These are phyloP conservation scores for Schizochytrium sp. DNA, from an alignment of 108 stramenopile species.

Conservation along the genomic window DNA sequence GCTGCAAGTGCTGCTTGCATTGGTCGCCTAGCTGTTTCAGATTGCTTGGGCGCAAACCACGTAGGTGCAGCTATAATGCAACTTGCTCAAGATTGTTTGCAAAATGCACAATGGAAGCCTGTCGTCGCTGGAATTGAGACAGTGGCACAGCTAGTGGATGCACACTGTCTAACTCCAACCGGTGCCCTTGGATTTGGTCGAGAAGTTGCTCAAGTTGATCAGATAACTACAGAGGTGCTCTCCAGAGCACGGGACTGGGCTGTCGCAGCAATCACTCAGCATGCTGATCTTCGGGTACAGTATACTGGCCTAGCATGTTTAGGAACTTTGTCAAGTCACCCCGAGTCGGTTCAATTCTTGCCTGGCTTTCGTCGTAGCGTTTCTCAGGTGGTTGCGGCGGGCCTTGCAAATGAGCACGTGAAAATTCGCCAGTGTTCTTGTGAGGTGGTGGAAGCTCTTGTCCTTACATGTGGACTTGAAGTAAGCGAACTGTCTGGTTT, in stretches of 20 bases:
- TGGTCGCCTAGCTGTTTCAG: constrained; percentile 2
- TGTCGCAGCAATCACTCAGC: not conserved
- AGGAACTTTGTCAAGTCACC: not conserved
- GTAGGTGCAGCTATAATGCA: not conserved
- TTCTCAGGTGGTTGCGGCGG: not conserved
- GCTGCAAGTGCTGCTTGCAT: not conserved
- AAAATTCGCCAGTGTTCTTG: not conserved
- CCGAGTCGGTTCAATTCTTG: not conserved
- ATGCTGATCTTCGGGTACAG: not conserved
- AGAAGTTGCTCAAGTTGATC: not conserved
- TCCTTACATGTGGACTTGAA: not conserved
- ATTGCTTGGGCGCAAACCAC: not conserved
- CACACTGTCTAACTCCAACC: not conserved
- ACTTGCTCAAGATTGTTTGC: not conserved
- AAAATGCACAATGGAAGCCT: not conserved
- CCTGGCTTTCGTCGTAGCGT: not conserved
- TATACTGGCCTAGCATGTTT: not conserved
- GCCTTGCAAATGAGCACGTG: not conserved
- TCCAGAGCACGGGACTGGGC: not conserved
- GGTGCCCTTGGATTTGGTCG: not conserved
- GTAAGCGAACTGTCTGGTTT: not conserved
- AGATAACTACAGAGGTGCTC: not conserved
- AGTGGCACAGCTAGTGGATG: not conserved
- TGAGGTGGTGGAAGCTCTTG: constrained; percentile 1
- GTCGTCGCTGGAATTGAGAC: not conserved